Evolutionary conservation across 2,329 filamentous ascomycete genomes (phyloP).

Genomic region (Aspergillus eucalypticola): DNA sequence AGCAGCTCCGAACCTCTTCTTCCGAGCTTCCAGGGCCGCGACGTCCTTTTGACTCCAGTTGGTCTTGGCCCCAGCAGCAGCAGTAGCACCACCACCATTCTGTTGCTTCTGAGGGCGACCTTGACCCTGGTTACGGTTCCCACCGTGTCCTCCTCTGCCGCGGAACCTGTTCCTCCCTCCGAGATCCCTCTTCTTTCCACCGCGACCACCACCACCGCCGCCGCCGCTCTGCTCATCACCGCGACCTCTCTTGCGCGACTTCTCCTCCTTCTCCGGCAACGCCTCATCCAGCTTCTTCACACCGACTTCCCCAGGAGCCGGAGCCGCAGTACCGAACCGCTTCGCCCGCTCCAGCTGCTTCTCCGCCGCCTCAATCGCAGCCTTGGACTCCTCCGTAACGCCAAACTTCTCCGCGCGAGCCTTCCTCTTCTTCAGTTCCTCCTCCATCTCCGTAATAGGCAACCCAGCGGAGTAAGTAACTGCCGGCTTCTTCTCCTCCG

Average conservation of each 20-base stretch:
- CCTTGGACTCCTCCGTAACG: constrained; percentile 43
- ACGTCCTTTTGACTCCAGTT: constrained; percentile 44
- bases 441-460: constrained; percentile 46
- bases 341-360: constrained; percentile 50
- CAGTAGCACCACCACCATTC: constrained; percentile 20
- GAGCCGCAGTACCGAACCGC: constrained; percentile 43
- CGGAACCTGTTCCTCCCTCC: constrained; percentile 35
- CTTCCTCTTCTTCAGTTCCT: constrained; percentile 51
- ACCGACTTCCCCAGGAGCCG: constrained; percentile 19
- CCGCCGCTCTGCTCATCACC: constrained; percentile 34
- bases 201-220: constrained; percentile 32
- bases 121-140: constrained; percentile 26
- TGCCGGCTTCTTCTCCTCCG: constrained; percentile 35
- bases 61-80: constrained; percentile 16
- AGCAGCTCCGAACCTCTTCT: constrained; percentile 47
- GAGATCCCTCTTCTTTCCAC: constrained; percentile 45
- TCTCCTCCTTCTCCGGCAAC: constrained; percentile 45
- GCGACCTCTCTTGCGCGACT: constrained; percentile 43
- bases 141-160: constrained; percentile 20
- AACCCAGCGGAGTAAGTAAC: constrained; percentile 46
- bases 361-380: constrained; percentile 43
- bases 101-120: constrained; percentile 19
- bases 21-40: constrained; percentile 48
- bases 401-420: constrained; percentile 53
- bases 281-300: constrained; percentile 50